A percentile compares a stretch with the other conserved stretches of the same genome.
Conservation (phyloP, 2,329 filamentous ascomycete species). For the Talaromyces amestolkiae region DNA sequence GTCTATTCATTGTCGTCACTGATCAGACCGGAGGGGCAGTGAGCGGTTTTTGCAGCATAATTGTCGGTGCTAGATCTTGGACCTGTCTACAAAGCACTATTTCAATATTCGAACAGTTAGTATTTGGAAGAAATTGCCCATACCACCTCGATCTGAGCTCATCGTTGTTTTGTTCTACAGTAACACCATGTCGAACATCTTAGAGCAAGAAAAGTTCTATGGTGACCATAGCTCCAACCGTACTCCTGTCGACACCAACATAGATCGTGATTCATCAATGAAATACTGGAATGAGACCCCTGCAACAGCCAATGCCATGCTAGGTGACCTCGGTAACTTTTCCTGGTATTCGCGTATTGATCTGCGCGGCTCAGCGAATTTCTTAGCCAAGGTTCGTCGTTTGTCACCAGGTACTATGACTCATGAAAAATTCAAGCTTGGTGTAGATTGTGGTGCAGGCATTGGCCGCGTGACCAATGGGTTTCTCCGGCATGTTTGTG, state of each 20-base stretch:
- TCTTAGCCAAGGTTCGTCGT: constrained; percentile 64
- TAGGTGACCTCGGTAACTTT: constrained; percentile 61
- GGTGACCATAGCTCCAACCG: background rate
- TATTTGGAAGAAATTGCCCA: background rate
- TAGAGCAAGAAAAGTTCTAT: background rate
- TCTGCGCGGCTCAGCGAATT: constrained; percentile 66
- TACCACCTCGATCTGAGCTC: background rate
- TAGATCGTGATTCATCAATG: constrained; percentile 27
- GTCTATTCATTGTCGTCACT: no score
- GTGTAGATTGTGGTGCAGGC: constrained; percentile 62
- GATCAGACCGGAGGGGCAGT: no score
- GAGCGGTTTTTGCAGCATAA: background rate
- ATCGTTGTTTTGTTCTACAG: background rate
- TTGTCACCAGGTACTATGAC: constrained; percentile 22
- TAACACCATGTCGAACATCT: background rate
- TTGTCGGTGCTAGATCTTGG: background rate
- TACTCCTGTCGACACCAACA: constrained; percentile 23
- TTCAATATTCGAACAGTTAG: background rate
- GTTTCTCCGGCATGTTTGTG: constrained; percentile 66
- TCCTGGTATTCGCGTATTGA: constrained; percentile 66
- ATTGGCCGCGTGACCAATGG: constrained; percentile 81
- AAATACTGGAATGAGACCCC: constrained; percentile 39
- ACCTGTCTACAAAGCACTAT: background rate
- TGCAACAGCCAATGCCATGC: constrained; percentile 61
- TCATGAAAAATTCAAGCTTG: constrained; percentile 31